phyloP scores from a whole-genome alignment of 345 rosid genomes.

The Mangifera indica region DNA sequence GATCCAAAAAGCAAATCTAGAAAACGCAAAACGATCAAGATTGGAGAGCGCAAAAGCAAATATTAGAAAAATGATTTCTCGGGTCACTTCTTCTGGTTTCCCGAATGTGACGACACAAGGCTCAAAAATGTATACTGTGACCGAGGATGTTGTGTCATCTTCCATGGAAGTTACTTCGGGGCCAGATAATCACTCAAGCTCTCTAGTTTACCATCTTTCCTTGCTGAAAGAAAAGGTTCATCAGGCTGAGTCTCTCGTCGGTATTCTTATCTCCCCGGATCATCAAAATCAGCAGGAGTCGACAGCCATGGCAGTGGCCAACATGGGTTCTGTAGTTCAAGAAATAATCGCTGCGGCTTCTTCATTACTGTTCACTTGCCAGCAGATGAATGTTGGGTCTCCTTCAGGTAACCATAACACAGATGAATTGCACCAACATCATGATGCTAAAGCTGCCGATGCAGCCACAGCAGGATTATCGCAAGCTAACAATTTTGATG shows the following conservation, averaged over 20 bases:
- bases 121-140: constrained; percentile 25
- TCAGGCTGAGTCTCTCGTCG: constrained; percentile 55
- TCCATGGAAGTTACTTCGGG: constrained; percentile 23
- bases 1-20: constrained; percentile 6
- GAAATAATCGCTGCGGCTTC: constrained; percentile 64
- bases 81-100: constrained; percentile 17
- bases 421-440: constrained; percentile 10
- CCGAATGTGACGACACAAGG: constrained; percentile 27
- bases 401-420: constrained; percentile 17
- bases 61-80: constrained; percentile 30
- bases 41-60: not conserved
- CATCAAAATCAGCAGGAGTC: constrained; percentile 41
- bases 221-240: constrained; percentile 59
- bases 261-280: constrained; percentile 38
- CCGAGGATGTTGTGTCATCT: constrained; percentile 22
- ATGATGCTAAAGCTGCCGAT: constrained; percentile 9
- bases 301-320: constrained; percentile 44
- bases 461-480: not conserved
- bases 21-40: not conserved
- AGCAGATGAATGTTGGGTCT: constrained; percentile 38
- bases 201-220: constrained; percentile 60
- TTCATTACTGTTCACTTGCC: constrained; percentile 62
- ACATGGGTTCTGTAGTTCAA: constrained; percentile 50
- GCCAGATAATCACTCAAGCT: constrained; percentile 27
- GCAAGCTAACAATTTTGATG: constrained; percentile 15